These are phyloP conservation scores for Trichoderma virens DNA, from an alignment of 495 filamentous ascomycete genomes.

Conservation along the genomic window DNA sequence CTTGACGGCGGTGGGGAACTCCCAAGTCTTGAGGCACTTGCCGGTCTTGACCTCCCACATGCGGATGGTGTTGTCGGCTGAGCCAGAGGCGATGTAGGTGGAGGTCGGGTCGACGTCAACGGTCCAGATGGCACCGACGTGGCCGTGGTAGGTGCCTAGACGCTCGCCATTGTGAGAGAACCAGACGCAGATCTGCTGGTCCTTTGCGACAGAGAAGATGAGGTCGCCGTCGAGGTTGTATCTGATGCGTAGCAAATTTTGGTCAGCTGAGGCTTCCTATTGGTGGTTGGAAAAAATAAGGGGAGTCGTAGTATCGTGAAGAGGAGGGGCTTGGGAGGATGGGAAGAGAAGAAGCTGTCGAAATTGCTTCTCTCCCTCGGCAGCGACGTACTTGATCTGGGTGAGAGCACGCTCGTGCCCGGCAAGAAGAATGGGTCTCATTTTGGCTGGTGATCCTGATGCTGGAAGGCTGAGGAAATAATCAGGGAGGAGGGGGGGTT, in stretches of 20 bases:
- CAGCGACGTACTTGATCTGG: conserved; percentile 76
- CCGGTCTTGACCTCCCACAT: conserved; percentile 96
- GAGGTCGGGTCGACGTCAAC: conserved; percentile 95
- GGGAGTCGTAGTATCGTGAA: not conserved
- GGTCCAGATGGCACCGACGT: conserved; percentile 97
- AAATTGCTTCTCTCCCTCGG: not conserved
- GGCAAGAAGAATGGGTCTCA: conserved; percentile 92
- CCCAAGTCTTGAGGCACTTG: conserved; percentile 89
- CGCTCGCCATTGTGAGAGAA: conserved; percentile 91
- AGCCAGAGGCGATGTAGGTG: conserved; percentile 86
- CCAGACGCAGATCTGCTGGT: conserved; percentile 94
- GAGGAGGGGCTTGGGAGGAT: not conserved
- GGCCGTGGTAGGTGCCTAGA: conserved; percentile 90
- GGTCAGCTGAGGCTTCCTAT: not conserved
- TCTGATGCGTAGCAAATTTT: conserved; percentile 28
- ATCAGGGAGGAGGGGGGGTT: not conserved
- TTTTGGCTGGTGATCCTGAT: conserved; percentile 33
- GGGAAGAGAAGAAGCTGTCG: not conserved
- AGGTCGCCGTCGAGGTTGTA: conserved; percentile 96
- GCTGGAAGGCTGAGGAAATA: conserved; percentile 9
- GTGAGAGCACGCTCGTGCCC: conserved; percentile 98
- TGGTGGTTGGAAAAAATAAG: conserved; percentile 8
- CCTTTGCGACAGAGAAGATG: conserved; percentile 94
- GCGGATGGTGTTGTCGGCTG: conserved; percentile 95
- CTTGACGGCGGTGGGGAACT: conserved; percentile 93